These are phyloP conservation scores for Nadsonia commutata DNA, from an alignment of 1,139 yeast genomes.

Conservation along the genomic window DNA sequence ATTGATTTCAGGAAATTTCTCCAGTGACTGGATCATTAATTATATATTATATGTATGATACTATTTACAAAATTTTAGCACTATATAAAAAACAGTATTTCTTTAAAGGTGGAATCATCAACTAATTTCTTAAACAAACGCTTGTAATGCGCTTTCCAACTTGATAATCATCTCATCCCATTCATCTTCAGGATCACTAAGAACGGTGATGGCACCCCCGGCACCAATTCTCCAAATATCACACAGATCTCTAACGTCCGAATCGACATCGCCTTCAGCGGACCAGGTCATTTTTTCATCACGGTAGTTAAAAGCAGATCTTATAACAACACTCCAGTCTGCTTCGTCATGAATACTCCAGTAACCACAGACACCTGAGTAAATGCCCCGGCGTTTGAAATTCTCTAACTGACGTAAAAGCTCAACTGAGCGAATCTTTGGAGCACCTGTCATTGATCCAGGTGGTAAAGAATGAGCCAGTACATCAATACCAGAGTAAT, in stretches of 20 bases:
- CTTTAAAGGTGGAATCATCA: too few species aligned
- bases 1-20: too few species aligned
- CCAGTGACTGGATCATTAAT: too few species aligned
- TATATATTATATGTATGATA: too few species aligned
- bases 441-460: constrained; percentile 99
- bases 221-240: constrained; percentile 80
- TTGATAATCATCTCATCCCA: constrained; percentile 88
- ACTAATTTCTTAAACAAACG: constrained; percentile 13
- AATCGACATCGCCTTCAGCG: constrained; percentile 1
- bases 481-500: constrained; percentile 61
- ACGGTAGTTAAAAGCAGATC: constrained; percentile 62
- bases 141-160: constrained; percentile 48
- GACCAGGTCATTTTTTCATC: constrained; percentile 30
- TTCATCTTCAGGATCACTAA: constrained; percentile 68
- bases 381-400: constrained; percentile 58
- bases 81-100: too few species aligned
- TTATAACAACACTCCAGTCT: constrained; percentile 92
- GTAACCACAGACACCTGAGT: constrained; percentile 92
- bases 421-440: constrained; percentile 85
- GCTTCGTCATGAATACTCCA: constrained; percentile 83
- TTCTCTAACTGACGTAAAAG: constrained; percentile 43
- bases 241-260: constrained; percentile 10
- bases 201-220: constrained; percentile 93
- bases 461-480: constrained; percentile 78
- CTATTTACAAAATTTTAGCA: too few species aligned